A percentile compares a stretch with the other conserved stretches of the same genome.
phyloP scores from a whole-genome alignment of 2,329 filamentous ascomycete genomes.

The Boeremia exigua region DNA sequence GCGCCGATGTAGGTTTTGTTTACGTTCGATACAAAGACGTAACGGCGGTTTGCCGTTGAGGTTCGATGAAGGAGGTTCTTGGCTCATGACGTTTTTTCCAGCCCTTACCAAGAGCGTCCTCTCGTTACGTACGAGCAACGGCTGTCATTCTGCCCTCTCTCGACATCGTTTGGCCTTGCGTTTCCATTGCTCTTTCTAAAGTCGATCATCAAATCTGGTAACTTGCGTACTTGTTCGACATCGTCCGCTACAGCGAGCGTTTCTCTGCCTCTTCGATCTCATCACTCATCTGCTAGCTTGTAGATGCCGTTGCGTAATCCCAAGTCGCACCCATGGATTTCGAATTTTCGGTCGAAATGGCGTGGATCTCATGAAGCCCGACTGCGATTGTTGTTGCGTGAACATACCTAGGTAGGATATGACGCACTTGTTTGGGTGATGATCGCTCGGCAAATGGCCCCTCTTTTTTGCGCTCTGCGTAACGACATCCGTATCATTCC shows the following conservation, averaged over 20 bases:
- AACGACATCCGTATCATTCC: too few relatives aligned
- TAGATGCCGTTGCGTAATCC: too few relatives aligned
- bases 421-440: too few relatives aligned
- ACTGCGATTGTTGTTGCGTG: too few relatives aligned
- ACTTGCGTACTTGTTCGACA: background rate
- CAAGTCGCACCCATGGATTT: too few relatives aligned
- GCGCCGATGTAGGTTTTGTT: background rate
- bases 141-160: background rate
- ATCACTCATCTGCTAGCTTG: too few relatives aligned
- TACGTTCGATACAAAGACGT: background rate
- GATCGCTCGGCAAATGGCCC: too few relatives aligned
- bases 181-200: background rate
- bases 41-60: background rate
- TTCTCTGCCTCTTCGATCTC: background rate
- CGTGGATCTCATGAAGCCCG: too few relatives aligned
- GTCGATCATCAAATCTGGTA: background rate
- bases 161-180: background rate
- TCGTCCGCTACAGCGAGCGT: background rate
- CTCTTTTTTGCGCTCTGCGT: too few relatives aligned
- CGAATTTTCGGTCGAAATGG: too few relatives aligned
- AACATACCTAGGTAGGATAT: too few relatives aligned
- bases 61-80: background rate
- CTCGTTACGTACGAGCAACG: slow-evolving; percentile 10
- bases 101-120: slow-evolving; percentile 12
- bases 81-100: slow-evolving; percentile 10